A percentile compares a stretch with the other conserved stretches of the same genome.
phyloP scores from a whole-genome alignment of 208 protist species.

The Herpetomonas muscarum region DNA sequence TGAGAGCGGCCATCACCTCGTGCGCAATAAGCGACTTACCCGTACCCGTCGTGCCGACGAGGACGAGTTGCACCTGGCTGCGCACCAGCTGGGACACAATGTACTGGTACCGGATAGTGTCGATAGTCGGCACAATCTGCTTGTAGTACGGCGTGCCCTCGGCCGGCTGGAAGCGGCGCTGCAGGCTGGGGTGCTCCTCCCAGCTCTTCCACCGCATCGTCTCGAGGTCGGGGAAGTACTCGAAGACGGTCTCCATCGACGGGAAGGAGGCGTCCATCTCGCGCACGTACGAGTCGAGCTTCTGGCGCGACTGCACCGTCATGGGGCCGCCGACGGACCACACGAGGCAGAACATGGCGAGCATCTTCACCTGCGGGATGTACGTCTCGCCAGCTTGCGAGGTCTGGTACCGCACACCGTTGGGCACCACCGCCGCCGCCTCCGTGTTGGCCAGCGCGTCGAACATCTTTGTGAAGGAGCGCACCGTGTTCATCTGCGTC shows the following conservation, averaged over 20 bases:
- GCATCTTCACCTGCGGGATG: slow-evolving; percentile 89
- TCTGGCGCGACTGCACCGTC: slow-evolving; percentile 89
- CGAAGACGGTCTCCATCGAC: slow-evolving; percentile 96
- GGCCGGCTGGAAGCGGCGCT: slow-evolving; percentile 78
- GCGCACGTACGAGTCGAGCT: slow-evolving; percentile 91
- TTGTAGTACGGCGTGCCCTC: slow-evolving; percentile 91
- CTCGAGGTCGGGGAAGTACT: slow-evolving; percentile 95
- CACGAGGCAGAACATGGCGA: slow-evolving; percentile 95
- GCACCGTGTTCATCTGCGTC: slow-evolving; percentile 83
- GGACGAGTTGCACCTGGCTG: slow-evolving; percentile 83
- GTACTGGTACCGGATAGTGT: slow-evolving; percentile 96
- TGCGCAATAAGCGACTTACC: slow-evolving; percentile 96
- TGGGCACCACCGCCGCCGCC: slow-evolving; percentile 66
- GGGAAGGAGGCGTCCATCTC: slow-evolving; percentile 96
- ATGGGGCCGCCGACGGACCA: slow-evolving; percentile 95
- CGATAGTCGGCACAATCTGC: slow-evolving; percentile 97
- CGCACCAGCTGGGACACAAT: slow-evolving; percentile 89
- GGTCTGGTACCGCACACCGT: slow-evolving; percentile 59
- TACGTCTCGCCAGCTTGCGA: slow-evolving; percentile 86
- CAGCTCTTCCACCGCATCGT: slow-evolving; percentile 91
- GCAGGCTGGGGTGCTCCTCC: slow-evolving; percentile 90
- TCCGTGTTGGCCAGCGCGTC: slow-evolving; percentile 92
- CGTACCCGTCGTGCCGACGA: slow-evolving; percentile 95
- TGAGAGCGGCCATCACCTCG: slow-evolving; percentile 78
- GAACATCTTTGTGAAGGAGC: slow-evolving; percentile 94